These are phyloP conservation scores for Leishmania arabica DNA, from an alignment of 208 protist species.

Conservation along the genomic window DNA sequence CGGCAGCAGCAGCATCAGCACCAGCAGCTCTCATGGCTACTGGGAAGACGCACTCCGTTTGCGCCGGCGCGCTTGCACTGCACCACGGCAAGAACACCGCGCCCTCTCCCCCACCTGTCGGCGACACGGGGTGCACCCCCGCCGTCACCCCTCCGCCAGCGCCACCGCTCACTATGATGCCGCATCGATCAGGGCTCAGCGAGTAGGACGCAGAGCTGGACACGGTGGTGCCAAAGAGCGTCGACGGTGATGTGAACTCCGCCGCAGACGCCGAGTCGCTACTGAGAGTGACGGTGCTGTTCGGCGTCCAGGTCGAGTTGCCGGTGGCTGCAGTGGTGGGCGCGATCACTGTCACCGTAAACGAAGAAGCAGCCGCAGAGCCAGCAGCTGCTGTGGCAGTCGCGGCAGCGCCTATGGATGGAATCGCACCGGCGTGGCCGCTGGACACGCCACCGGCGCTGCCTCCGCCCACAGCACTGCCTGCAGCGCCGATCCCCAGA, in stretches of 20 bases:
- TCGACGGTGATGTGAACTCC: neutral
- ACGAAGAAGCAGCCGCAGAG: neutral
- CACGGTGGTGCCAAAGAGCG: neutral
- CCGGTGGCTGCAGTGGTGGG: neutral
- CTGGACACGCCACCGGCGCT: neutral
- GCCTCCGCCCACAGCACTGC: neutral
- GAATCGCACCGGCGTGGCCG: neutral
- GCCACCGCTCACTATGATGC: neutral
- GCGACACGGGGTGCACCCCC: neutral
- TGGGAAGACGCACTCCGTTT: neutral
- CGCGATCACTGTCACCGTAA: neutral
- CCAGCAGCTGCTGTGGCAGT: neutral
- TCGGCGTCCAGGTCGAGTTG: neutral
- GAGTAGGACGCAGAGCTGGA: neutral
- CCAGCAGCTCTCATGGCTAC: neutral
- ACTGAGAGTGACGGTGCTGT: constrained; percentile 16
- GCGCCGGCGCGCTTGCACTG: neutral
- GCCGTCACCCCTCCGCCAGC: neutral
- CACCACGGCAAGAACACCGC: neutral
- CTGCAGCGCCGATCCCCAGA: neutral
- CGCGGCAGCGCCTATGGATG: neutral
- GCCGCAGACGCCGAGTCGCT: constrained; percentile 12
- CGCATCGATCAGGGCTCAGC: neutral
- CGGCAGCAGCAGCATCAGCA: neutral
- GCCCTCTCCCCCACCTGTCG: neutral